Conservation (phyloP, 148 eudicot genomes). For the Vaccinium vitisidaea region DNA sequence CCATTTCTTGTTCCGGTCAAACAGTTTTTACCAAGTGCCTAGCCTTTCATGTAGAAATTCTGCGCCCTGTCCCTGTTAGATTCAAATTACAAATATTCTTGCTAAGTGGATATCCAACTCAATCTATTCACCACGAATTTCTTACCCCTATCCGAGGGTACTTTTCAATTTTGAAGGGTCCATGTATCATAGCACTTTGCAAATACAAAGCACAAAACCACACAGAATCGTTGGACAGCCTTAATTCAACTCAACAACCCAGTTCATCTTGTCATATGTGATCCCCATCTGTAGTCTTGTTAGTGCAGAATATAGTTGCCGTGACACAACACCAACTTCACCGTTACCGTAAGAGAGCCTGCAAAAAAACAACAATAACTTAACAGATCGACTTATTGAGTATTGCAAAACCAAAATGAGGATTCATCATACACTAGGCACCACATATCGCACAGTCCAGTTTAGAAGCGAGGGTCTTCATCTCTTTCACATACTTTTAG, state of each 20-base stretch:
- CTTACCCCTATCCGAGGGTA: not conserved
- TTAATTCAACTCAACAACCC: conserved; percentile 66
- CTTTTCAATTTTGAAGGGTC: not conserved
- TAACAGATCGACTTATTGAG: not conserved
- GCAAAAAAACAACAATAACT: conserved; percentile 3
- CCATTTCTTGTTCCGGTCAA: no score
- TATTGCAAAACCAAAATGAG: not conserved
- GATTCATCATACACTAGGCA: not conserved
- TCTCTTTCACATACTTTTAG: not conserved
- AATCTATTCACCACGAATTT: not conserved
- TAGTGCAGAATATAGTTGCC: conserved; percentile 65
- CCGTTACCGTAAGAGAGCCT: conserved; percentile 58
- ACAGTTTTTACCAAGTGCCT: no score
- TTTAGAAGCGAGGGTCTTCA: not conserved
- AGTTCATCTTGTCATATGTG: conserved; percentile 70
- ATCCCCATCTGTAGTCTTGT: conserved; percentile 90
- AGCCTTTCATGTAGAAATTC: no score
- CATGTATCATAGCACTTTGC: not conserved
- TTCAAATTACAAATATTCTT: no score
- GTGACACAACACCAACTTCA: conserved; percentile 75
- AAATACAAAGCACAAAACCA: not conserved
- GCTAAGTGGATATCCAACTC: no score
- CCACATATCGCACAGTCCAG: not conserved
- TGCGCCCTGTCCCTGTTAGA: no score
- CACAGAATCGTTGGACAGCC: conserved; percentile 10